Base-by-base conservation (phyloP, 1,284 basidiomycete genomes). In the Pterulicium gracile region DNA sequence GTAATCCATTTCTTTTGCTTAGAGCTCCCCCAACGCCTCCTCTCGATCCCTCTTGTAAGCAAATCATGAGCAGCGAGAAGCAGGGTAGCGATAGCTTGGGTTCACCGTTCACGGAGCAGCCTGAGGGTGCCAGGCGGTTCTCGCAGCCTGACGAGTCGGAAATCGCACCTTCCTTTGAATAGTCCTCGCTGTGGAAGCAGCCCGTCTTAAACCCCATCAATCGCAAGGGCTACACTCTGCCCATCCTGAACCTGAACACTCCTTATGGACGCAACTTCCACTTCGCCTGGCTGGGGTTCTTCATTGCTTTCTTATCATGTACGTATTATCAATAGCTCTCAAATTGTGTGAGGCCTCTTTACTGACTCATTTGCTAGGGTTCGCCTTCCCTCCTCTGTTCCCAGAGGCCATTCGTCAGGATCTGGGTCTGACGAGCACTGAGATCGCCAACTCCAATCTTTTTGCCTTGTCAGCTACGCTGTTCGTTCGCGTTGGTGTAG, bases 341-440 rank as follows among this genome's bases (percentile, higher is more conserved):
- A n/a, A n/a, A n/a, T n/a, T n/a, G n/a, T n/a, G n/a, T n/a, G n/a
- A n/a, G n/a, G n/a, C n/a, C n/a, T n/a, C n/a, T n/a, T n/a, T n/a
- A n/a, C n/a, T n/a, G n/a, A n/a, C n/a, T n/a, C n/a, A n/a, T n/a
- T n/a, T 17, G 7, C 5, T 4, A 39, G 36, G 80, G 80, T 83
- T 82, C 50, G 78, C 79, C 0, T 81, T 81, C 55, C 66, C 77
- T 14, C 78, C 79, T 0, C 66, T 83, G 7, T 69, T 79, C 40
- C 72, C 78, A 0, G 75, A 79, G 34, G 76, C 72, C 3, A 78
- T 83, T 58, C 73, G 70, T 50, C 53, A 55, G 3, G 80, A 83
- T 55, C 66, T 83, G 46, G 59, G 69, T 1, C 59, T 82, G 14
- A 71, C 74, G 2, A 50, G 62, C 13, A 61, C 58, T 2, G 64